phyloP scores from a whole-genome alignment of 116 monocot genomes.

The Trichopus zeylanicus region DNA sequence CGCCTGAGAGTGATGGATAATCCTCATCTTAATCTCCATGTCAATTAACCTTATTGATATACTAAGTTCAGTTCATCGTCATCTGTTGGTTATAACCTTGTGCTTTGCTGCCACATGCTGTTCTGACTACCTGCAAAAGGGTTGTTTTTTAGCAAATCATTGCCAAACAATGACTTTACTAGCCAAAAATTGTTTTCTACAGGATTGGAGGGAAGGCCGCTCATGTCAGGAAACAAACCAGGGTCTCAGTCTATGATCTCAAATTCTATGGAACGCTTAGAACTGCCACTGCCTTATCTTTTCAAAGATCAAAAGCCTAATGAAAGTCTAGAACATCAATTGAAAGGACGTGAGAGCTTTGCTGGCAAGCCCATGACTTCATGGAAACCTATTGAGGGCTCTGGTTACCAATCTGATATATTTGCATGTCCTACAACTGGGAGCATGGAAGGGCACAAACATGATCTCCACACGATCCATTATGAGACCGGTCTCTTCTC shows the following conservation, averaged over 20 bases:
- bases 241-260: conserved; percentile 15
- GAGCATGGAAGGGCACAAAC: conserved; percentile 18
- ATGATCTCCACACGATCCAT: conserved; percentile 13
- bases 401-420: conserved; percentile 7
- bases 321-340: conserved; percentile 14
- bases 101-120: background rate
- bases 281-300: conserved; percentile 12
- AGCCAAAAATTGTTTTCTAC: conserved; percentile 3
- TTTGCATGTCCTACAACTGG: conserved; percentile 20
- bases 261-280: conserved; percentile 17
- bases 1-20: no score
- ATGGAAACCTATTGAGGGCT: conserved; percentile 20
- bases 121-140: background rate
- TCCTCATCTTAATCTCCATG: no score
- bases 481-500: conserved; percentile 53
- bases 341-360: conserved; percentile 15
- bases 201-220: conserved; percentile 30
- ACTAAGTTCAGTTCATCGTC: background rate
- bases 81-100: background rate
- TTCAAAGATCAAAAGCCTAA: conserved; percentile 31
- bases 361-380: conserved; percentile 9
- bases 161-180: background rate
- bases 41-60: background rate
- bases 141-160: background rate
- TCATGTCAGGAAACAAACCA: conserved; percentile 37